Evolutionary conservation across 345 rosid genomes (phyloP).

Genomic region (Aegle marmelos): DNA sequence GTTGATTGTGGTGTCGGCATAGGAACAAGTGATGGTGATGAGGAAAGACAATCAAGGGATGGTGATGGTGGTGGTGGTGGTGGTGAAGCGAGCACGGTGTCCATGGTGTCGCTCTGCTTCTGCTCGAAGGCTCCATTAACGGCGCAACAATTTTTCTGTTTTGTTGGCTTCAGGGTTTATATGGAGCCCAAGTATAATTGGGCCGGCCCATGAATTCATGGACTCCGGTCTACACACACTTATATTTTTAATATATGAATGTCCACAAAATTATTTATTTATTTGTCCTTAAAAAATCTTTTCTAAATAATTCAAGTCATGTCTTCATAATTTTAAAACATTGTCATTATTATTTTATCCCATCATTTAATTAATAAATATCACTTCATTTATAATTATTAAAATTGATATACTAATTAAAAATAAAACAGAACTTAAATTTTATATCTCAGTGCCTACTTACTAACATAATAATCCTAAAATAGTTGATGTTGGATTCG

Average conservation of each 20-base stretch:
- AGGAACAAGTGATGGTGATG: constrained; percentile 6
- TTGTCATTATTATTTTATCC: no score
- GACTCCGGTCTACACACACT: fast-evolving
- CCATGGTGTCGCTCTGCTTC: not conserved
- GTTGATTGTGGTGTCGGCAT: not conserved
- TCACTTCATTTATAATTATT: no score
- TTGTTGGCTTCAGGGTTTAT: not conserved
- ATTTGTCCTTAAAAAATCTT: no score
- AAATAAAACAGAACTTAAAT: no score
- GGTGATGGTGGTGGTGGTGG: not conserved
- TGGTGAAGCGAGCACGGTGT: not conserved
- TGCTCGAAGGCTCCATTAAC: not conserved
- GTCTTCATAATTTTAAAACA: no score
- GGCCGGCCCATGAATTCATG: not conserved
- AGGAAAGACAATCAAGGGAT: not conserved
- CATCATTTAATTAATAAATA: no score
- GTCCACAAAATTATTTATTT: no score
- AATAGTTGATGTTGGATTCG: not conserved
- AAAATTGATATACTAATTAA: no score
- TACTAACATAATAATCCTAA: not conserved
- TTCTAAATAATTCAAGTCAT: no score
- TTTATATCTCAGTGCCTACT: no score
- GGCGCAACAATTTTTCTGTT: not conserved
- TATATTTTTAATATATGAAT: no score
- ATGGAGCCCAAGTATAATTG: not conserved